Conservation (phyloP, 768 basidiomycete species). For the Tulasnella calospora region DNA sequence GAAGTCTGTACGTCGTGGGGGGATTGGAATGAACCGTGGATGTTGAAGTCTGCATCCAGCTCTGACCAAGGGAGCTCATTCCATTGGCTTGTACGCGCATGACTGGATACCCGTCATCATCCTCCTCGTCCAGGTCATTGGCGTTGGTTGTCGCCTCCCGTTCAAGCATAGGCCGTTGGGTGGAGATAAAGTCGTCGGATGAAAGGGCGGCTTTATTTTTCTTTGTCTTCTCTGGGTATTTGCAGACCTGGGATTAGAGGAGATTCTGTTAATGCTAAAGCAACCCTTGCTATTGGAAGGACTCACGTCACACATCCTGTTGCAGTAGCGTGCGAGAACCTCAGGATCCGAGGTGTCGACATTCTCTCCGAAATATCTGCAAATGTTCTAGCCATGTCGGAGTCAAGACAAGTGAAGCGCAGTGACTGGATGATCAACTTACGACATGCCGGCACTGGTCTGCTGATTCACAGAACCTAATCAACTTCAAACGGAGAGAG, state of each 20-base stretch:
- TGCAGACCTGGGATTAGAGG: constrained; percentile 55
- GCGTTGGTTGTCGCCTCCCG: constrained; percentile 31
- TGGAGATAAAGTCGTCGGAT: constrained; percentile 37
- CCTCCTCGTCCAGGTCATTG: constrained; percentile 32
- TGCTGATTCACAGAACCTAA: constrained; percentile 55
- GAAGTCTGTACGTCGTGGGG: neutral
- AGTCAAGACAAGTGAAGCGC: constrained; percentile 10
- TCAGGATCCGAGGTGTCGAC: constrained; percentile 49
- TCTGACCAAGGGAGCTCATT: neutral
- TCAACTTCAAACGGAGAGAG: constrained; percentile 37
- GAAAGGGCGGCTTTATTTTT: constrained; percentile 50
- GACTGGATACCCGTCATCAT: constrained; percentile 14
- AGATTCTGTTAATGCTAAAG: neutral
- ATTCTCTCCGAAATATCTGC: constrained; percentile 73
- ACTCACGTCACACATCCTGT: constrained; percentile 77
- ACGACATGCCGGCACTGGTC: constrained; percentile 68
- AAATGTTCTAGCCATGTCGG: constrained; percentile 51
- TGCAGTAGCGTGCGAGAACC: constrained; percentile 51
- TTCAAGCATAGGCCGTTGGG: constrained; percentile 29
- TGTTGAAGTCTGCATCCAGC: neutral
- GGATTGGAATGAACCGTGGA: neutral
- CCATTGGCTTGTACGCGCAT: neutral
- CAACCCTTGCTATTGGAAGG: neutral
- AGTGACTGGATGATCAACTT: constrained; percentile 31
- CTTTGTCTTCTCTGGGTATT: constrained; percentile 63